Evolutionary conservation across 2,329 filamentous ascomycete species (phyloP).

Genomic region (Ophiostoma himal-ulmi): DNA sequence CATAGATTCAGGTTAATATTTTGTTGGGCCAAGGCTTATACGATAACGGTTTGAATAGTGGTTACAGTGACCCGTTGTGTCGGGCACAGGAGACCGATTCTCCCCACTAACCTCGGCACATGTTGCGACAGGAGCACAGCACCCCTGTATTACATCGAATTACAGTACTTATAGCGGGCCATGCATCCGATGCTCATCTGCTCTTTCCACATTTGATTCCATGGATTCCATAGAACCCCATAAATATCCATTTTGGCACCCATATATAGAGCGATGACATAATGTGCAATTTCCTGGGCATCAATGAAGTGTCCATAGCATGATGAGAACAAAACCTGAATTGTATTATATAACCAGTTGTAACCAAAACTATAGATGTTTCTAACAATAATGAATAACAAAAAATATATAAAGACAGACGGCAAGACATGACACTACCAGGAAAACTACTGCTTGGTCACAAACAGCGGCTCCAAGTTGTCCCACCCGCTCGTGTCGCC

Average conservation of each 20-base stretch:
- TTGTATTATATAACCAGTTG: background rate
- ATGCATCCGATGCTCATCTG: background rate
- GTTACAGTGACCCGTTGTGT: background rate
- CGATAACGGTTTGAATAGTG: background rate
- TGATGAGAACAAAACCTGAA: background rate
- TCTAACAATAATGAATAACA: background rate
- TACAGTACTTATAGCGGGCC: background rate
- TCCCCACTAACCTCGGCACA: conserved; percentile 6
- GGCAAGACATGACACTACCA: background rate
- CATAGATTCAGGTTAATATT: background rate
- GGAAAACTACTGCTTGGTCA: background rate
- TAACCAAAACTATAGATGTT: background rate
- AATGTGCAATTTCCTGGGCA: background rate
- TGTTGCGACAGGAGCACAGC: background rate
- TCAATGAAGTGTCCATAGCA: background rate
- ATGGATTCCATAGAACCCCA: background rate
- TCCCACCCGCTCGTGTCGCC: conserved; percentile 59
- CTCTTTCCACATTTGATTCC: background rate
- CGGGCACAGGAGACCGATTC: background rate
- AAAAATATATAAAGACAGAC: background rate
- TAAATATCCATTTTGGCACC: too few relatives aligned
- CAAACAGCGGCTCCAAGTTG: conserved; percentile 67
- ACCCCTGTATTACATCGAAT: background rate
- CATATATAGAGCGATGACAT: background rate
- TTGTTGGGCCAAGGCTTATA: background rate